Conservation (phyloP, 345 rosid species). For the Erucastrum elatum region DNA sequence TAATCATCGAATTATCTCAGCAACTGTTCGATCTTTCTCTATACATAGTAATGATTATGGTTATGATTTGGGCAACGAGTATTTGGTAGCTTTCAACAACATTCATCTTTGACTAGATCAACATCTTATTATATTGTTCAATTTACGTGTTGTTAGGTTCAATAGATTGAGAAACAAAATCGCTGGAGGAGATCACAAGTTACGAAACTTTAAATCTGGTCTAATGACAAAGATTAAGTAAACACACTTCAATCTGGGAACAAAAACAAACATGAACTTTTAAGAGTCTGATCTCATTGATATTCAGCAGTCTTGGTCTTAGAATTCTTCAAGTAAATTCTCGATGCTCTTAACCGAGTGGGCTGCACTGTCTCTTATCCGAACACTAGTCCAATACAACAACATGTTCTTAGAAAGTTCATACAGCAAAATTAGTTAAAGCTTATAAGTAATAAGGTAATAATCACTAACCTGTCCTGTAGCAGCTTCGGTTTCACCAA, state of each 20-base stretch:
- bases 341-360: slow-evolving; percentile 61
- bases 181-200: not conserved
- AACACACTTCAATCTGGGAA: not conserved
- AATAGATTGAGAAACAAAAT: not conserved
- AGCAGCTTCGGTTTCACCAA: slow-evolving; percentile 82
- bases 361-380: slow-evolving; percentile 72
- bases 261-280: not conserved
- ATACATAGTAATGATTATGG: not conserved
- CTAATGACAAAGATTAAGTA: not conserved
- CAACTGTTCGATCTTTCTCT: no score
- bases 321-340: slow-evolving; percentile 59
- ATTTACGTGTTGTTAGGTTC: not conserved
- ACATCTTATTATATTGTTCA: not conserved
- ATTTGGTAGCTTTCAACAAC: not conserved
- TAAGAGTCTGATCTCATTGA: slow-evolving; percentile 42
- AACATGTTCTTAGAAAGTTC: not conserved
- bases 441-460: no score
- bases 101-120: not conserved
- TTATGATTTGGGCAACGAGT: not conserved
- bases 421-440: not conserved
- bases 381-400: slow-evolving; percentile 47
- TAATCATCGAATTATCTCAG: not conserved
- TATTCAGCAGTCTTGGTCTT: slow-evolving; percentile 58
- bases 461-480: slow-evolving; percentile 69
- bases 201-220: not conserved